A percentile compares a stretch with the other conserved stretches of the same genome.
Evolutionary conservation across 805 yeast genomes (phyloP).

Genomic region (Wickerhamomyces sydowiorum): DNA sequence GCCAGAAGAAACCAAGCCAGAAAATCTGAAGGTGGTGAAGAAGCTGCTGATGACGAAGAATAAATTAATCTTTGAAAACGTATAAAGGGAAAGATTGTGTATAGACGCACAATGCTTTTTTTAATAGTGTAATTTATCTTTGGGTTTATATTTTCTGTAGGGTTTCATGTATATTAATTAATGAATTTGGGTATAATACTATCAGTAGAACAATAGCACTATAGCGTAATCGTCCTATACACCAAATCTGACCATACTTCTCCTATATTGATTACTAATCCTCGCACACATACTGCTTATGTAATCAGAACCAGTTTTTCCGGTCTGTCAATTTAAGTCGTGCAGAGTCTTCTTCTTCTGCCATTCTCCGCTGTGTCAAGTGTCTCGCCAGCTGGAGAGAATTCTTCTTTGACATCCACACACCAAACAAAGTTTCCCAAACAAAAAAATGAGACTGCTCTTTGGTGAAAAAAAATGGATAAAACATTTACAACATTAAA

Average conservation of each 20-base stretch:
- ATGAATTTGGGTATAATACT: neutral
- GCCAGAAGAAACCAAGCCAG: constrained; percentile 72
- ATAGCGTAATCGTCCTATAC: no score
- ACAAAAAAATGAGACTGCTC: neutral
- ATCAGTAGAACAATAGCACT: neutral
- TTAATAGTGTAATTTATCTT: neutral
- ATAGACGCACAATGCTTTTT: neutral
- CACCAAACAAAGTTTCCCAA: neutral
- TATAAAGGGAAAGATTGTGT: neutral
- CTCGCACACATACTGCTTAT: no score
- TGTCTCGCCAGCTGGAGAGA: no score
- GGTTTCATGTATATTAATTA: neutral
- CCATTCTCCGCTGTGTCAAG: no score
- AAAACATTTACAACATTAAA: neutral
- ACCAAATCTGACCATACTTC: no score
- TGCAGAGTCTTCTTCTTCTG: no score
- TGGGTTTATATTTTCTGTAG: neutral
- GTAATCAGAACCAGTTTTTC: no score
- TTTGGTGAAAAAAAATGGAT: neutral
- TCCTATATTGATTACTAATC: no score
- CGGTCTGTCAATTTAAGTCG: no score
- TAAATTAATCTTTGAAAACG: constrained; percentile 32
- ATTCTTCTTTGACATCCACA: neutral
- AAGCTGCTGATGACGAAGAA: constrained; percentile 74
- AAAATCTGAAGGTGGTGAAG: constrained; percentile 41